phyloP scores from a whole-genome alignment of 2,329 filamentous ascomycete species.

The Nigrospora oryzae region DNA sequence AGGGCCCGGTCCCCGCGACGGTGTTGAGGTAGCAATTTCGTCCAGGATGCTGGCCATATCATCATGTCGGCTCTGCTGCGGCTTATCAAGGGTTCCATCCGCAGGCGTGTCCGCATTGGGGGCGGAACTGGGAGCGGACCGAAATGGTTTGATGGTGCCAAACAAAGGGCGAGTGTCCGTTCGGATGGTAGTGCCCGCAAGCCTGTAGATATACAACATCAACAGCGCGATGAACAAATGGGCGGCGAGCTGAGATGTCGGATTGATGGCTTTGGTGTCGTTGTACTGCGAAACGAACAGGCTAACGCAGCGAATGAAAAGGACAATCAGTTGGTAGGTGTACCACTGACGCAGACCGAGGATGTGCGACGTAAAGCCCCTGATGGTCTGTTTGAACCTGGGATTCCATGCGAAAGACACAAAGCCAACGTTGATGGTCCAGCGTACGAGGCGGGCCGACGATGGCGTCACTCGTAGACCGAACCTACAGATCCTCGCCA shows the following conservation, averaged over 20 bases:
- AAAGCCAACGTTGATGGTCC: conserved; percentile 39
- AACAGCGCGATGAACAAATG: conserved; percentile 48
- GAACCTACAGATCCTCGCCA: conserved; percentile 10
- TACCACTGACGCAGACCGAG: conserved; percentile 58
- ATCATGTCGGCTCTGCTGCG: not conserved
- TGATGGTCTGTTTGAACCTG: conserved; percentile 48
- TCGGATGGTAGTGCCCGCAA: conserved; percentile 36
- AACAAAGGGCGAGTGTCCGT: conserved; percentile 51
- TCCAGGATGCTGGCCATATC: conserved; percentile 12
- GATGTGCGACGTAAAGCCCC: conserved; percentile 53
- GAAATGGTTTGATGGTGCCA: conserved; percentile 8
- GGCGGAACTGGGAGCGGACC: no score
- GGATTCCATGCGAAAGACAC: conserved; percentile 62
- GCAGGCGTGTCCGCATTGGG: no score
- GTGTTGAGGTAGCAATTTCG: conserved; percentile 11
- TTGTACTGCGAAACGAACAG: conserved; percentile 30
- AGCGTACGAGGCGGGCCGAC: conserved; percentile 31
- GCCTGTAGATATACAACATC: conserved; percentile 40
- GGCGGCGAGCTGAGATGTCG: conserved; percentile 35
- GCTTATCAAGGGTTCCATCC: not conserved
- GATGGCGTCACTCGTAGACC: conserved; percentile 27
- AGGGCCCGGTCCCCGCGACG: not conserved
- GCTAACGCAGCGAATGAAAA: conserved; percentile 46
- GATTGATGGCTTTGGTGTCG: conserved; percentile 25
- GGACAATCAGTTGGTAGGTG: conserved; percentile 50